Conservation (phyloP, 345 rosid species). For the Gossypium ekmanianum region DNA sequence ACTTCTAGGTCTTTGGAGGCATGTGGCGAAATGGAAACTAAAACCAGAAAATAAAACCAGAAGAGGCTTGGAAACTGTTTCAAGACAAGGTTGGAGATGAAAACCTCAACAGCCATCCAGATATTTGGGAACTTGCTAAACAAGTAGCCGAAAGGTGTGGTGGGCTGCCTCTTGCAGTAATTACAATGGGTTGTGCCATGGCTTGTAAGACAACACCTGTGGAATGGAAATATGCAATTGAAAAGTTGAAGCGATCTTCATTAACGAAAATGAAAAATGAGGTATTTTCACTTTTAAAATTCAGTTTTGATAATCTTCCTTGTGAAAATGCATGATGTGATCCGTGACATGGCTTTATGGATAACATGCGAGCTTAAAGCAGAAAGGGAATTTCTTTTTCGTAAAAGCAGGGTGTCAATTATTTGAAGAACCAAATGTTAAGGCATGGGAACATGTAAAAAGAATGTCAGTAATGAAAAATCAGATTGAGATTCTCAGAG, state of each 20-base stretch:
- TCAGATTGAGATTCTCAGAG: not conserved
- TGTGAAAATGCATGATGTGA: too few relatives aligned
- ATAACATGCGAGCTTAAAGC: not conserved
- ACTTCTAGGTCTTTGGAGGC: constrained; percentile 22
- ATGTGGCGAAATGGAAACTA: constrained; percentile 27
- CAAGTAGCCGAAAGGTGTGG: constrained; percentile 21
- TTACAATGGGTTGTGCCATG: constrained; percentile 22
- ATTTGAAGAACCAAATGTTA: not conserved
- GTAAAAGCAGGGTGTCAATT: not conserved
- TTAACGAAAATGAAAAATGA: not conserved
- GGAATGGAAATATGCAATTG: constrained; percentile 13
- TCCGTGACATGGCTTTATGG: not conserved
- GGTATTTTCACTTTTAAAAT: not conserved
- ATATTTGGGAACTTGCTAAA: constrained; percentile 27
- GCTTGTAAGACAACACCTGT: not conserved
- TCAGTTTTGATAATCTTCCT: not conserved
- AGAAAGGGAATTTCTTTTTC: not conserved
- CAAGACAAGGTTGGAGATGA: not conserved
- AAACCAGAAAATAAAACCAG: constrained; percentile 19
- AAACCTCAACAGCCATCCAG: constrained; percentile 29
- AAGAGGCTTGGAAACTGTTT: constrained; percentile 28
- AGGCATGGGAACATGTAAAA: not conserved
- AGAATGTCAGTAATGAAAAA: not conserved
- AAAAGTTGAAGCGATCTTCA: not conserved
- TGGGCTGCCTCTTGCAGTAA: not conserved